A percentile compares a stretch with the other conserved stretches of the same genome.
Conservation (phyloP, 225 moss, liverwort and hornwort genomes). For the Asterella californica region DNA sequence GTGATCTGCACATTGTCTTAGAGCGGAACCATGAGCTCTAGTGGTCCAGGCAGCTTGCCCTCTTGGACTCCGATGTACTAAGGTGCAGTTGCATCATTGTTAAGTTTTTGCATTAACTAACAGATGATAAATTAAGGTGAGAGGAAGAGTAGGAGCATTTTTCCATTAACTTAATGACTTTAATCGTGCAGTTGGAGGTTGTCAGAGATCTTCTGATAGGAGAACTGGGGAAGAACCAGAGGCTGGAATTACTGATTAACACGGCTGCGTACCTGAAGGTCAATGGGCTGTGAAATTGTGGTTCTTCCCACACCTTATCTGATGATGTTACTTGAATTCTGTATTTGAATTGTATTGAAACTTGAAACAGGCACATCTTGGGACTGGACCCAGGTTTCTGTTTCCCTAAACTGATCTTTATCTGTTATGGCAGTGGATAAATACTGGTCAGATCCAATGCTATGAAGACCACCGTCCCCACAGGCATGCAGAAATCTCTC, state of each 20-base stretch:
- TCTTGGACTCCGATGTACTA: not conserved
- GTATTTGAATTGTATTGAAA: not conserved
- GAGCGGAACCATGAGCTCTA: too few species aligned
- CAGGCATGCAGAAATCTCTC: conserved; percentile 93
- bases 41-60: too few species aligned
- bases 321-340: too few species aligned
- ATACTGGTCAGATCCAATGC: conserved; percentile 85
- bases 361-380: too few species aligned
- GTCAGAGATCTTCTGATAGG: conserved; percentile 63
- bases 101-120: not conserved
- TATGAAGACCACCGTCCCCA: conserved; percentile 88
- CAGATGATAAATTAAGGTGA: not conserved
- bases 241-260: conserved; percentile 65
- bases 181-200: conserved; percentile 59
- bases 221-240: conserved; percentile 59
- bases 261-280: conserved; percentile 82
- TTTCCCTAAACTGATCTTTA: too few species aligned
- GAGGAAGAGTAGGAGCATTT: not conserved
- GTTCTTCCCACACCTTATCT: not conserved
- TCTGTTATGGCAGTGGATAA: conserved; percentile 64
- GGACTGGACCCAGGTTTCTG: too few species aligned
- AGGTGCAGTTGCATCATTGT: not conserved
- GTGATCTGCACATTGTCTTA: too few species aligned
- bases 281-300: not conserved
- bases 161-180: not conserved